Evolutionary conservation across 2,329 filamentous ascomycete genomes (phyloP).

Genomic region (Bipolaris gigantea): DNA sequence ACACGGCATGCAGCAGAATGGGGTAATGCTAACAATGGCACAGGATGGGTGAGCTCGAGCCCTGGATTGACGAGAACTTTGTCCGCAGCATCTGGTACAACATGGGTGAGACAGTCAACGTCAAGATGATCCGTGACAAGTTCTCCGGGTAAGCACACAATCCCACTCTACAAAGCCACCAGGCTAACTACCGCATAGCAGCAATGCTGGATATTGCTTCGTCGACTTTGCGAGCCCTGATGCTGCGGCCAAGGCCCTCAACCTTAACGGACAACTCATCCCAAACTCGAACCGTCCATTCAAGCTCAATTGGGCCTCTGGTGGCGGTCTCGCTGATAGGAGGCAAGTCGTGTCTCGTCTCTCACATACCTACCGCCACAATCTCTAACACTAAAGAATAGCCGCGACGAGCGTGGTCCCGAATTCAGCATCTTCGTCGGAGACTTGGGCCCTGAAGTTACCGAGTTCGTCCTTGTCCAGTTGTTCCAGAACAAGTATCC

Average conservation of each 20-base stretch:
- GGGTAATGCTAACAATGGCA: conserved; percentile 24
- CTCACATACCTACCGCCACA: neutral
- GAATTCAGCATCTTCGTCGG: conserved; percentile 98
- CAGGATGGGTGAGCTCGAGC: conserved; percentile 99
- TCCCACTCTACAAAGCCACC: conserved; percentile 14
- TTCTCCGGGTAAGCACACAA: conserved; percentile 77
- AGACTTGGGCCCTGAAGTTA: conserved; percentile 96
- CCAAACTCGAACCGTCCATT: conserved; percentile 94
- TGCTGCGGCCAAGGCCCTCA: conserved; percentile 87
- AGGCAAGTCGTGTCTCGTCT: conserved; percentile 58
- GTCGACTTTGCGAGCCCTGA: conserved; percentile 86
- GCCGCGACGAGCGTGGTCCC: conserved; percentile 89
- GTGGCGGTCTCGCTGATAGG: conserved; percentile 91
- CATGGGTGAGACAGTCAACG: conserved; percentile 91
- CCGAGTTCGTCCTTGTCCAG: conserved; percentile 95
- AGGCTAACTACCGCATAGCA: conserved; percentile 61
- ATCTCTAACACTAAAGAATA: conserved; percentile 30
- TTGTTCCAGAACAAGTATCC: conserved; percentile 96
- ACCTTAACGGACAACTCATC: conserved; percentile 83
- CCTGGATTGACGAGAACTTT: conserved; percentile 99
- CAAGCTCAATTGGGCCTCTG: conserved; percentile 99
- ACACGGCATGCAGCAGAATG: neutral
- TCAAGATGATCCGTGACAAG: conserved; percentile 99
- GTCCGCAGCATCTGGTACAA: conserved; percentile 94
- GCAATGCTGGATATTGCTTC: conserved; percentile 98